A percentile compares a stretch with the other conserved stretches of the same genome.
phyloP scores from a whole-genome alignment of 2,329 filamentous ascomycete species.

The Colletotrichum coccodes region DNA sequence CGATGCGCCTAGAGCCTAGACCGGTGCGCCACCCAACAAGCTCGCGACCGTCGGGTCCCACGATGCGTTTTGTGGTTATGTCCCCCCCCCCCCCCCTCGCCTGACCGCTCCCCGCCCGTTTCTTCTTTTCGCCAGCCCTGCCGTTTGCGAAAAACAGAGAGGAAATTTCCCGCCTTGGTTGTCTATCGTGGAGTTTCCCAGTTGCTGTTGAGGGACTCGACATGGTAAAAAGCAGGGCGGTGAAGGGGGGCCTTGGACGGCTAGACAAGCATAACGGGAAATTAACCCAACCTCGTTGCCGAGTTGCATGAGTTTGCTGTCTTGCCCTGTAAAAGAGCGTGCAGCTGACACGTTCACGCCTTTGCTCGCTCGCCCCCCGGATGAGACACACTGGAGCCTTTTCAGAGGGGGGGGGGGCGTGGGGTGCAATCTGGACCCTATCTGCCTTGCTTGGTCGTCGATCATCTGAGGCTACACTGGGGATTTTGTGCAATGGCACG shows the following conservation, averaged over 20 bases:
- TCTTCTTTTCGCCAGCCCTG: background rate
- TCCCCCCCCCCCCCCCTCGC: background rate
- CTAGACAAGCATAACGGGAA: constrained; percentile 15
- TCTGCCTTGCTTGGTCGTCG: constrained; percentile 3
- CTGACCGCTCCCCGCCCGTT: constrained; percentile 7
- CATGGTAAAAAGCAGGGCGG: constrained; percentile 13
- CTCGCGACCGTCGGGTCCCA: background rate
- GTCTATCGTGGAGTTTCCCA: background rate
- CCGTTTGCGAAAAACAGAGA: background rate
- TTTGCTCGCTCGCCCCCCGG: background rate
- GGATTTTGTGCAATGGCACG: constrained; percentile 13
- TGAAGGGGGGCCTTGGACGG: constrained; percentile 9
- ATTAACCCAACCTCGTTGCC: constrained; percentile 16
- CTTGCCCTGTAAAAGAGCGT: background rate
- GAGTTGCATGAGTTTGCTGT: background rate
- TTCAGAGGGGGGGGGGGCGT: background rate
- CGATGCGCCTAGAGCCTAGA: background rate
- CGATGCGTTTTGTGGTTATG: background rate
- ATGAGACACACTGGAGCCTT: constrained; percentile 7
- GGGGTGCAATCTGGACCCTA: constrained; percentile 15
- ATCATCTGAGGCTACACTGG: constrained; percentile 17
- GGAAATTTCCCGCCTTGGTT: background rate
- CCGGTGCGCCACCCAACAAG: background rate
- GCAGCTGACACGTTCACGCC: constrained; percentile 18
- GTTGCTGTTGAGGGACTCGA: constrained; percentile 21